These are phyloP conservation scores for Geranium brycei DNA, from an alignment of 345 rosid genomes.

Conservation along the genomic window DNA sequence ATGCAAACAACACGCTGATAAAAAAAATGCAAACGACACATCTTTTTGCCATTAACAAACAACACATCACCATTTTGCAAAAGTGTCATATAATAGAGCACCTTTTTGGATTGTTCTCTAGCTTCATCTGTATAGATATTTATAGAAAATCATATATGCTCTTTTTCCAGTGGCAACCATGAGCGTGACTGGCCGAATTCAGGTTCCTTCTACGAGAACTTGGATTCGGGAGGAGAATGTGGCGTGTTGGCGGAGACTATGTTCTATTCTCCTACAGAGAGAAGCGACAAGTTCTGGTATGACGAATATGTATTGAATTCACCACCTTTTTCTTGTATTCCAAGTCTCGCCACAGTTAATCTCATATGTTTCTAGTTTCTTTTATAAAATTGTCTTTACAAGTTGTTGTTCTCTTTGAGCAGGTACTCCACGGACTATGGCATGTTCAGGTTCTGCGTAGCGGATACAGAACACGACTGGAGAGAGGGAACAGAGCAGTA, in stretches of 20 bases:
- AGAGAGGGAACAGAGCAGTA: conserved; percentile 66
- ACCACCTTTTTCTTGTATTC: too few relatives aligned
- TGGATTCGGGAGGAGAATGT: conserved; percentile 50
- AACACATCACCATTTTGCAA: too few relatives aligned
- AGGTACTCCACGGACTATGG: conserved; percentile 75
- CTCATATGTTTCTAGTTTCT: too few relatives aligned
- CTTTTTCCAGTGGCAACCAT: conserved; percentile 51
- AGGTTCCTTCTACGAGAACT: conserved; percentile 43
- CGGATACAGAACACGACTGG: conserved; percentile 78
- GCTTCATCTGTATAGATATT: too few relatives aligned
- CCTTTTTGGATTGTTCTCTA: too few relatives aligned
- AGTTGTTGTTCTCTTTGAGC: neutral
- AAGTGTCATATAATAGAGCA: too few relatives aligned
- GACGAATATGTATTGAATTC: neutral
- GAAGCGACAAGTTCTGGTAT: conserved; percentile 57
- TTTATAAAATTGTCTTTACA: neutral
- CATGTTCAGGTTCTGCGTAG: conserved; percentile 71
- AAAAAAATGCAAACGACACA: too few relatives aligned
- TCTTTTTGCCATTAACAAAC: too few relatives aligned
- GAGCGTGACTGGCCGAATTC: conserved; percentile 73
- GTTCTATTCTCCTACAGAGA: conserved; percentile 42
- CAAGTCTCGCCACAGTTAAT: too few relatives aligned
- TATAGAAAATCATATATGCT: conserved; percentile 3
- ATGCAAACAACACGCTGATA: too few relatives aligned
- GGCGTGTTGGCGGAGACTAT: conserved; percentile 41